phyloP scores from a whole-genome alignment of 306 rosid genomes.

The Senna tora region DNA sequence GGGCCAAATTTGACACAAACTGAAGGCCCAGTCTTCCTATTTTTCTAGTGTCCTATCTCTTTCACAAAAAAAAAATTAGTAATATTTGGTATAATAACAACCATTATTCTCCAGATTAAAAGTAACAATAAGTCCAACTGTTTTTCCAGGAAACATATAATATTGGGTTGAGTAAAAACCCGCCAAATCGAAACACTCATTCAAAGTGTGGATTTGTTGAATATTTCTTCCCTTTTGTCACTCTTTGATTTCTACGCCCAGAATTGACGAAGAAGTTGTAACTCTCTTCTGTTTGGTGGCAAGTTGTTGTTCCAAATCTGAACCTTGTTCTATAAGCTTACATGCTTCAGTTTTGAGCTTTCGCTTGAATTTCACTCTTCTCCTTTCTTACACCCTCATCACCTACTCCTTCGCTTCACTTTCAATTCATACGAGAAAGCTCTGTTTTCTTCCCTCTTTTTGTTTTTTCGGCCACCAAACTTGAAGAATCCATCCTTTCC shows the following conservation, averaged over 20 bases:
- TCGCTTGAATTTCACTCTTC: slow-evolving; percentile 74
- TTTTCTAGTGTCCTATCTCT: background rate
- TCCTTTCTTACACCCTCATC: slow-evolving; percentile 39
- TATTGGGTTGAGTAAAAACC: background rate
- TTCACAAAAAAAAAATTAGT: background rate
- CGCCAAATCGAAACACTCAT: slow-evolving; percentile 22
- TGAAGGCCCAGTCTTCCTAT: background rate
- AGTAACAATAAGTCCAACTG: background rate
- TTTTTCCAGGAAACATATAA: background rate
- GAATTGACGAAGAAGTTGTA: too few species aligned
- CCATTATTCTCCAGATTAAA: background rate
- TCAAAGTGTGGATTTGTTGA: slow-evolving; percentile 10
- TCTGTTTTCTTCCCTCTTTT: slow-evolving; percentile 25
- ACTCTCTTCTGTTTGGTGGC: slow-evolving; percentile 62
- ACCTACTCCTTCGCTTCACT: slow-evolving; percentile 79
- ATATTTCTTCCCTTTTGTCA: background rate
- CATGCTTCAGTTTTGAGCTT: slow-evolving; percentile 51
- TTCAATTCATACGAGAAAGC: slow-evolving; percentile 51
- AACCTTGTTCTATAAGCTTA: slow-evolving; percentile 63
- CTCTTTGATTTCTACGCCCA: too few species aligned
- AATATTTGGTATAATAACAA: background rate
- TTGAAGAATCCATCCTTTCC: slow-evolving; percentile 22
- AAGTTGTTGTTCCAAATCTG: slow-evolving; percentile 46
- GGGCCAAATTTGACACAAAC: background rate
- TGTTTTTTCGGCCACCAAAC: slow-evolving; percentile 46